These are phyloP conservation scores for Spergularia azorica DNA, from an alignment of 179 eudicot genomes.

Conservation along the genomic window DNA sequence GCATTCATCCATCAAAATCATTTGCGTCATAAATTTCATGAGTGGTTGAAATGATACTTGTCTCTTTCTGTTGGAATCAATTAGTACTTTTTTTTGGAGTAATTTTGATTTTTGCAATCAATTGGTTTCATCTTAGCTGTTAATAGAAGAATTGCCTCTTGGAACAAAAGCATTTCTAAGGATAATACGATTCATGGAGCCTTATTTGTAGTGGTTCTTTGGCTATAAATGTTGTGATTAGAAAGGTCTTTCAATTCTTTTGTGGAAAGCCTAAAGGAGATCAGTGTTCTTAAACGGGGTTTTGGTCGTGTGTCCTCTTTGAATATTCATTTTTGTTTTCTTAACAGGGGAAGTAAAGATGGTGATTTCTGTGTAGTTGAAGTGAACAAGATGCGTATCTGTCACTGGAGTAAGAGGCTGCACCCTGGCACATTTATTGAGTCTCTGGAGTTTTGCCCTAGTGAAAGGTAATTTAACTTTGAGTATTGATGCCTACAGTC, in stretches of 20 bases:
- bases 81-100: not conserved
- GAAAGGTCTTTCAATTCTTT: not conserved
- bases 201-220: not conserved
- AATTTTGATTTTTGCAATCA: too few relatives aligned
- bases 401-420: conserved; percentile 86
- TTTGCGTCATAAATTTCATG: not conserved
- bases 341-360: conserved; percentile 84
- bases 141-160: too few relatives aligned
- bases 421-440: conserved; percentile 76
- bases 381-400: conserved; percentile 75
- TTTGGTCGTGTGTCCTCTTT: not conserved
- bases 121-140: too few relatives aligned
- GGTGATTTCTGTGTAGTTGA: conserved; percentile 92
- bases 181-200: too few relatives aligned
- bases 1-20: conserved; percentile 3
- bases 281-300: not conserved
- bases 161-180: too few relatives aligned
- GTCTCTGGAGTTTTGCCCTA: conserved; percentile 85
- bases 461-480: conserved; percentile 61
- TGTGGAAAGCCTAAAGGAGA: not conserved
- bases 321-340: not conserved
- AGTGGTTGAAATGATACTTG: not conserved
- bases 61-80: not conserved
- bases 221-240: not conserved
- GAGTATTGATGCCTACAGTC: not conserved